Evolutionary conservation across 2,329 filamentous ascomycete genomes (phyloP), one percentile per base, ranked within the genome.

Genomic region (Camillea tinctor): DNA sequence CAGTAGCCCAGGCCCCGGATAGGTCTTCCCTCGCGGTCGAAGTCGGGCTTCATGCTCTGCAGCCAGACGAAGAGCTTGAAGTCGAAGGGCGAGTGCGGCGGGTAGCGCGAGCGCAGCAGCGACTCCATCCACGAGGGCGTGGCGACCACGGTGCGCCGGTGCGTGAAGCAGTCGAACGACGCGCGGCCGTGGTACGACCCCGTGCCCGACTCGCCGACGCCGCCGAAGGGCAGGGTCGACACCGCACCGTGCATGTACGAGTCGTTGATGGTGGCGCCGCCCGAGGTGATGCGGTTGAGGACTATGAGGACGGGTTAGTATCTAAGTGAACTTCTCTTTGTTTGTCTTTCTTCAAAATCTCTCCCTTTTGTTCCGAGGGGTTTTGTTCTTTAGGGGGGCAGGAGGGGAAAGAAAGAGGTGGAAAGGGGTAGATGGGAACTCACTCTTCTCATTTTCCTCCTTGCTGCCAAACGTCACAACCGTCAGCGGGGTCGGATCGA

Each of bases 401-500:
- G 22, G 26, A n/a, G 49, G 58, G 3, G 7, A 19, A 48, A 15
- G 22, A 50, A 2, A 40, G 9, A 26, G 50, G 40, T 22, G 55
- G 60, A 57, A 61, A 48, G 11, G 9, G 22, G 40, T 4, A 8
- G 19, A n/a, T 23, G 52, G 23, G 21, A 17, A 71, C 81, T 69
- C 79, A 91, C 90, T 81, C 73, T 89, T 89, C 26, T 90, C 81
- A 52, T 89, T 91, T 73, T 97, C 94, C 2, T 80, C 80, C 69
- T 92, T 91, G 64, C 82, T 89, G 57, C 93, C 94, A 76, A 98
- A 98, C 5, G 91, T 85, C 74, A 92, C 96, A 51, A 97, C 80
- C 9, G 89, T 88, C 49, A 99, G 81, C 0, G 95, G 93, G 0
- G 93, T 97, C 55, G 88, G 84, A 75, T 96, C 88, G 54, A 97